Evolutionary conservation across 805 yeast species (phyloP).

Genomic region (Yueomyces sinensis): DNA sequence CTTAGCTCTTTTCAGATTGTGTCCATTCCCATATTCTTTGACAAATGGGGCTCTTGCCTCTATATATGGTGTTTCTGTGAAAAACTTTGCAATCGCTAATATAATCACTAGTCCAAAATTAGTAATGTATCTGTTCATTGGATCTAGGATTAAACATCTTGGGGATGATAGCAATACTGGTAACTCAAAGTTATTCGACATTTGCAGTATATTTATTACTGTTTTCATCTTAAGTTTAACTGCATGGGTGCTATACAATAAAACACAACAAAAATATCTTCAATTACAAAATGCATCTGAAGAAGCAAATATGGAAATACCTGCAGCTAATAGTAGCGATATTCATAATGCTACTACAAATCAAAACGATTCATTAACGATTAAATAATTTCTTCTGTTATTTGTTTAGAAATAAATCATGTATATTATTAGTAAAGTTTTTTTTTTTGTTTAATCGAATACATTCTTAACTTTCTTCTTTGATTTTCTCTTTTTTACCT

Average conservation of each 20-base stretch:
- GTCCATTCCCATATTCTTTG: conserved; percentile 88
- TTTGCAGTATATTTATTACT: conserved; percentile 48
- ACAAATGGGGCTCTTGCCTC: conserved; percentile 89
- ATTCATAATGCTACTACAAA: too few relatives aligned
- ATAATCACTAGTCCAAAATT: conserved; percentile 70
- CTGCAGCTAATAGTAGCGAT: too few relatives aligned
- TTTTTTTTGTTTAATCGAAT: too few relatives aligned
- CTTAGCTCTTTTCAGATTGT: conserved; percentile 59
- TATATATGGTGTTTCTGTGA: conserved; percentile 56
- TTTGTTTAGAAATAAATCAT: too few relatives aligned
- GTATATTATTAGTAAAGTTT: too few relatives aligned
- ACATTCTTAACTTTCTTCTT: too few relatives aligned
- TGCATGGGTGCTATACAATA: conserved; percentile 53
- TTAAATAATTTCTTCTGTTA: too few relatives aligned
- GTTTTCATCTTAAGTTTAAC: conserved; percentile 40
- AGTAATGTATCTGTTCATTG: conserved; percentile 64
- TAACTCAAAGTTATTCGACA: conserved; percentile 47
- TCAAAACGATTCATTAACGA: too few relatives aligned
- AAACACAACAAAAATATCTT: conserved; percentile 27
- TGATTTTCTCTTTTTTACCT: too few relatives aligned
- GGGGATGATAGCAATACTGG: conserved; percentile 43
- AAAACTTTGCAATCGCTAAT: conserved; percentile 58
- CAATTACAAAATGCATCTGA: conserved; percentile 15
- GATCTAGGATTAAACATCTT: conserved; percentile 55
- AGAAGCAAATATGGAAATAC: too few relatives aligned